These are phyloP conservation scores for Kwoniella dendrophila DNA, from an alignment of 768 basidiomycete species.

Conservation along the genomic window DNA sequence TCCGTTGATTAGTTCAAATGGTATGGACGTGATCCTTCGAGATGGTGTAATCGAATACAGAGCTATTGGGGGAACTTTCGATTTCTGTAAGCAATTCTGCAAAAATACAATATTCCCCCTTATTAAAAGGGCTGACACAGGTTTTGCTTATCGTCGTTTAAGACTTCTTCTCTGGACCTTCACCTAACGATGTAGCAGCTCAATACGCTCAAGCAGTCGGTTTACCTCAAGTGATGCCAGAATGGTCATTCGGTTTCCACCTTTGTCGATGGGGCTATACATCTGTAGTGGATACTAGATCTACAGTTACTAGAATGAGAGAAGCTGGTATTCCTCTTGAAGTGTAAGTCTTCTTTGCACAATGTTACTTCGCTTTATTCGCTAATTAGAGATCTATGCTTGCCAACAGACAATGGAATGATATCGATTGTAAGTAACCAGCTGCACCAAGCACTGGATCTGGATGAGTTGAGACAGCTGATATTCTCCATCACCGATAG, in stretches of 20 bases:
- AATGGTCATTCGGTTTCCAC: constrained; percentile 79
- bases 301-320: constrained; percentile 65
- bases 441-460: neutral
- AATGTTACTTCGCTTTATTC: neutral
- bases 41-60: constrained; percentile 65
- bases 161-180: constrained; percentile 66
- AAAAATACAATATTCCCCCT: neutral
- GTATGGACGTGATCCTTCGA: constrained; percentile 69
- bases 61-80: constrained; percentile 72
- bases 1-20: constrained; percentile 59
- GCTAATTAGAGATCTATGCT: neutral
- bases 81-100: constrained; percentile 60
- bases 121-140: neutral
- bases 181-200: constrained; percentile 62
- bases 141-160: neutral
- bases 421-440: constrained; percentile 40
- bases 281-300: constrained; percentile 64
- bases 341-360: constrained; percentile 54
- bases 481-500: neutral
- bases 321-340: constrained; percentile 76
- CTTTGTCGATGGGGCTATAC: constrained; percentile 65
- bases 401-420: constrained; percentile 36
- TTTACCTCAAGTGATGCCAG: constrained; percentile 70
- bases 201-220: constrained; percentile 73
- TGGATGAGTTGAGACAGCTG: neutral